Evolutionary conservation across 768 basidiomycete genomes (phyloP), one percentile per base, ranked within the genome.

Genomic region (Amanita pallidorosea): DNA sequence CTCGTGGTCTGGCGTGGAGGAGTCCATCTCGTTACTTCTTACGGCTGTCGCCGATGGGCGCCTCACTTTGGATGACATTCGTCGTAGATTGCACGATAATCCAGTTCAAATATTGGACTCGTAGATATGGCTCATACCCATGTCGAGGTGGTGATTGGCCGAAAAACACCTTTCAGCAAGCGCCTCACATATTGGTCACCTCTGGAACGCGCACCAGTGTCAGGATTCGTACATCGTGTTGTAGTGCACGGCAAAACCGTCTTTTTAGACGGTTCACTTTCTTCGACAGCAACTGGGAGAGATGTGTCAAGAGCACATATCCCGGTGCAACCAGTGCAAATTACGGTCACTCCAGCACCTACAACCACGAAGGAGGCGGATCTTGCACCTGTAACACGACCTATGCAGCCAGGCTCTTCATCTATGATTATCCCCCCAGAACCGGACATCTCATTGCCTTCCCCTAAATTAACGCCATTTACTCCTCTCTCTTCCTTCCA

Each of bases 71-170:
- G 80, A 88, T 36, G 90, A 88, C 63, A 81, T 99, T 56, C 81
- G 80, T 33, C 61, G 72, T n/a, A 81, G 92, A 43, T 65, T 97
- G 15, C 83, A 92, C 62, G 93, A 97, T 60, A 97, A 96, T 65
- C 95, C 96, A 1, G 77, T 87, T 17, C 76, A 80, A 36, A 97
- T 99, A 62, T 96, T 63, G 85, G 84, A 31, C 75, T 98, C 11
- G 84, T 90, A 0, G 91, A 96, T 55, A 89, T 91, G 61, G 61
- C 76, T 5, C 78, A 90, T 54, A 92, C 93, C 1, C 85, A 84
- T 55, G 88, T 96, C 34, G 96, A 99, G 62, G 89, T 99, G 41
- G 89, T 94, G 55, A 70, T 96, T 23, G 88, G 89, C 51, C 81
- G 96, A 47, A 75, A 73, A 51, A 72, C 76, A 17, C 67, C 70